phyloP scores from a whole-genome alignment of 306 rosid species.

The Dicorynia guianensis region DNA sequence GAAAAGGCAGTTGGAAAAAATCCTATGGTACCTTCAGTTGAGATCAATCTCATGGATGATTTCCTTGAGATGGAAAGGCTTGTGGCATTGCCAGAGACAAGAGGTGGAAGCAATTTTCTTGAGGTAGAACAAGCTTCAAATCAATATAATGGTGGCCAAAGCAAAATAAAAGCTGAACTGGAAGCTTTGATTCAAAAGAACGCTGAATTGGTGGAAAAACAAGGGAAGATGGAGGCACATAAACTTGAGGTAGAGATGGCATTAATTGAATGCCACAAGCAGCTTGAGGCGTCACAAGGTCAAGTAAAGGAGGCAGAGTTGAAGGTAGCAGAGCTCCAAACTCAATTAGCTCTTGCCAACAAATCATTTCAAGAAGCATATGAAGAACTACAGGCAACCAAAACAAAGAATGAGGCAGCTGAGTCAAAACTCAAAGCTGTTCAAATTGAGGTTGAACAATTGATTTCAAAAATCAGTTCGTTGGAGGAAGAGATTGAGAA shows the following conservation, averaged over 20 bases:
- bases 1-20: constrained; percentile 44
- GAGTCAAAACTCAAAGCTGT: constrained; percentile 54
- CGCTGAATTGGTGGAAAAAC: constrained; percentile 55
- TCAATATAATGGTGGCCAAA: constrained; percentile 43
- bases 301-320: constrained; percentile 54
- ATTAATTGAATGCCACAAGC: constrained; percentile 50
- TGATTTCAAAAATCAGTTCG: constrained; percentile 54
- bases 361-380: constrained; percentile 56
- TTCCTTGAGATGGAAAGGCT: constrained; percentile 92
- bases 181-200: constrained; percentile 58
- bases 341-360: constrained; percentile 55
- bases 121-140: constrained; percentile 42
- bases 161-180: constrained; percentile 47
- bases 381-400: constrained; percentile 56
- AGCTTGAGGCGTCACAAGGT: constrained; percentile 58
- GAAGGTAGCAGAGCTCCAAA: constrained; percentile 57
- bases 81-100: constrained; percentile 62
- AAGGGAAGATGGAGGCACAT: constrained; percentile 56
- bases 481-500: constrained; percentile 62
- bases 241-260: constrained; percentile 56
- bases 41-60: constrained; percentile 89
- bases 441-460: constrained; percentile 53
- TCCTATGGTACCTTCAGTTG: constrained; percentile 53
- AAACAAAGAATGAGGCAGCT: constrained; percentile 53
- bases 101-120: constrained; percentile 44